These are phyloP conservation scores for Cyberlindnera veronae DNA, from an alignment of 805 yeast genomes.

Conservation along the genomic window DNA sequence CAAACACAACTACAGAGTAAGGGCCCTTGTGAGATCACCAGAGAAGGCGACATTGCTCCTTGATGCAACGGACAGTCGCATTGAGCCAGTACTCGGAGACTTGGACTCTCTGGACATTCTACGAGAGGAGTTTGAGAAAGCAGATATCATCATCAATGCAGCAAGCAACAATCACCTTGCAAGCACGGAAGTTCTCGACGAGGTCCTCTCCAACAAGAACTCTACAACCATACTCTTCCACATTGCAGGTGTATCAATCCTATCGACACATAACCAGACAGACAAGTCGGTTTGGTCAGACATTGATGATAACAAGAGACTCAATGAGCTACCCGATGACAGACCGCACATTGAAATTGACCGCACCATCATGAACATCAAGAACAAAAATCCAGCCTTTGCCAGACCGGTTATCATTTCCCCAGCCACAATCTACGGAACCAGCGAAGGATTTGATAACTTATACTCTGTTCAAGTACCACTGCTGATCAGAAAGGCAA, in stretches of 20 bases:
- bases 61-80: constrained; percentile 13
- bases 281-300: constrained; percentile 9
- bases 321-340: constrained; percentile 4
- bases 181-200: constrained; percentile 23
- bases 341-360: constrained; percentile 25
- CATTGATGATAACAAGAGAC: constrained; percentile 4
- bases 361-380: constrained; percentile 27
- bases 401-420: constrained; percentile 31
- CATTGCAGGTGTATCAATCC: constrained; percentile 31
- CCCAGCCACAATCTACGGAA: constrained; percentile 36
- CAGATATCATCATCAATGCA: constrained; percentile 33
- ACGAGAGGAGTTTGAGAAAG: constrained; percentile 18
- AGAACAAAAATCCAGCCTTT: constrained; percentile 29
- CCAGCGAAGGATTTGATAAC: constrained; percentile 31
- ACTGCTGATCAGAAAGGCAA: constrained; percentile 21
- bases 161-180: constrained; percentile 32
- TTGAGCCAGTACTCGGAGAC: constrained; percentile 28
- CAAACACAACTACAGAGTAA: constrained; percentile 15
- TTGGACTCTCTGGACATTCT: constrained; percentile 23
- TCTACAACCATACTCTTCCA: constrained; percentile 31
- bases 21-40: constrained; percentile 27
- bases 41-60: constrained; percentile 20
- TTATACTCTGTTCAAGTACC: constrained; percentile 33
- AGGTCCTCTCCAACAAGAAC: constrained; percentile 25
- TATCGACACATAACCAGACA: constrained; percentile 1